phyloP scores from a whole-genome alignment of 805 yeast genomes.

The Candida ipomoeae region DNA sequence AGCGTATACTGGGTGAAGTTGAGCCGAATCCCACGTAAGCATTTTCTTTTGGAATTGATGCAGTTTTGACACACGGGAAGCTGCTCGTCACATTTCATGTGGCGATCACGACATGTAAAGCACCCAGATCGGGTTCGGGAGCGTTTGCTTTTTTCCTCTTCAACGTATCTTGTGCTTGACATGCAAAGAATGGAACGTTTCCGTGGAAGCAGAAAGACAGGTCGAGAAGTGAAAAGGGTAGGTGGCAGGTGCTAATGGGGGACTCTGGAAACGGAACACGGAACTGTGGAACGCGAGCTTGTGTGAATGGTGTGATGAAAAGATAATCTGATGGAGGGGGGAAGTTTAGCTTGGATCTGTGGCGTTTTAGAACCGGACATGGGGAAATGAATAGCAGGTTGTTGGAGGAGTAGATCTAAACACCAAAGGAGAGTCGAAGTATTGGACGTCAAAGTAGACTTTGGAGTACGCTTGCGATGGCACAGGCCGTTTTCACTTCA shows the following conservation, averaged over 20 bases:
- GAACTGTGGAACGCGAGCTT: neutral
- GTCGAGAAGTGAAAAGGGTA: neutral
- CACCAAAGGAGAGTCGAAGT: neutral
- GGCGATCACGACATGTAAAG: slow-evolving; percentile 59
- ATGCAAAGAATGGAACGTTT: slow-evolving; percentile 2
- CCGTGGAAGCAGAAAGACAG: neutral
- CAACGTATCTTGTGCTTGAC: slow-evolving; percentile 1
- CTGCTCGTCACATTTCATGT: slow-evolving; percentile 64
- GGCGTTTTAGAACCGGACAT: slow-evolving; percentile 3
- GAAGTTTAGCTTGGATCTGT: neutral
- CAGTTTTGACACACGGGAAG: slow-evolving; percentile 59
- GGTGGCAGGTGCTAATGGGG: neutral
- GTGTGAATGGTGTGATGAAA: neutral
- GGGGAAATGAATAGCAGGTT: neutral
- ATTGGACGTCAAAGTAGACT: neutral
- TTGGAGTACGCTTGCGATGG: neutral
- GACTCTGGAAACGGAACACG: neutral
- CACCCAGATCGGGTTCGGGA: slow-evolving; percentile 50
- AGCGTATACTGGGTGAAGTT: slow-evolving; percentile 42
- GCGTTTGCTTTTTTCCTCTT: slow-evolving; percentile 20
- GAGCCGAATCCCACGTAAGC: slow-evolving; percentile 44
- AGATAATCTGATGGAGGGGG: slow-evolving; percentile 4
- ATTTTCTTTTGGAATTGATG: slow-evolving; percentile 44
- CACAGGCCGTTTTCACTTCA: slow-evolving; percentile 1
- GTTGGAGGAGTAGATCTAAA: neutral